Evolutionary conservation across 2,329 filamentous ascomycete genomes (phyloP), one percentile per base, ranked within the genome.

Genomic region (Fusarium avenaceum): DNA sequence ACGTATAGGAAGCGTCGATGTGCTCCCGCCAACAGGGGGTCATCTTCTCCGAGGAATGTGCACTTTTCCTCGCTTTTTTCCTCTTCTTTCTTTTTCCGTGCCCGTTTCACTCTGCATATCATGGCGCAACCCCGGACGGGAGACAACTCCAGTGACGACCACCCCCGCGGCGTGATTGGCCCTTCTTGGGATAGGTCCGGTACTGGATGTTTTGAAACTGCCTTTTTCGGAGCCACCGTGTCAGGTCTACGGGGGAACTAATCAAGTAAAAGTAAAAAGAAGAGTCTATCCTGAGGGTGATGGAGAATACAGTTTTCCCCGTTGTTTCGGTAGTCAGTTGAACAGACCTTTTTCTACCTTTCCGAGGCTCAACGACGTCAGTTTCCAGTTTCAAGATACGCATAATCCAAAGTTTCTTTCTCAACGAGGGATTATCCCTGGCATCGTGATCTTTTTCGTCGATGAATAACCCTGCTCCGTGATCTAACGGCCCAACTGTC

Each of bases 1-100:
- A 72, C 70, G 63, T 48, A 59, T 72, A 71, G 70, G 70, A 72
- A 53, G 46, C 49, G n/a, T 39, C 26, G 30, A 46, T n/a, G 14
- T 35, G 38, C 11, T 52, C 61, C 65, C 55, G 38, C 10, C 22
- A 24, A 65, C 17, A 70, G 53, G 70, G 70, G 67, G 33, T 22
- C 17, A 9, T 10, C 33, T 22, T 40, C 59, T 64, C 40, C 39
- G 52, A 47, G 39, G 39, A 44, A 43, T 47, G 28, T 30, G n/a
- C 35, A 19, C 35, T 10, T 38, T 38, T n/a, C 19, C 10, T 38
- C 35, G 11, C 35, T n/a, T 38, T 38, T 38, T 38, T 4, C 9
- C 8, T 35, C 35, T n/a, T 38, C 35, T 38, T 45, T 51, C 13
- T 30, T 51, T 30, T 30, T 30, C 10, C 28, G 13, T 30, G 28